Conservation (phyloP, 805 yeast genomes). For the Vanderwaltozyma polyspora region DNA sequence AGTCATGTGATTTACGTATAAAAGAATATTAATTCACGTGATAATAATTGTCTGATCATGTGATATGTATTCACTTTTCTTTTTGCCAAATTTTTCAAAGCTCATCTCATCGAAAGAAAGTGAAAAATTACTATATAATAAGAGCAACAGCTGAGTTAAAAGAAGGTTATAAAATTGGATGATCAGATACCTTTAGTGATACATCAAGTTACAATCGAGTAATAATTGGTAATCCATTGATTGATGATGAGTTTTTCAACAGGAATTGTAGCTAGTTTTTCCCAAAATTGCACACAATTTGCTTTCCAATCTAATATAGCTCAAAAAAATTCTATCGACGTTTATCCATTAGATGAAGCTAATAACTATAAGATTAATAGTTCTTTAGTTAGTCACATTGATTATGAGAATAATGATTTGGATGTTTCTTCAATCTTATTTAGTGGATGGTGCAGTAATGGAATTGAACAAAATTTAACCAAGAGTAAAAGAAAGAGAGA, state of each 20-base stretch:
- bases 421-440: slow-evolving; percentile 16
- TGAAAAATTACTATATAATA: no score
- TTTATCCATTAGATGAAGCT: slow-evolving; percentile 23
- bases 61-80: no score
- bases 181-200: no score
- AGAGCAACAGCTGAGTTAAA: no score
- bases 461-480: background rate
- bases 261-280: slow-evolving; percentile 19
- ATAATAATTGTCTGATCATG: background rate
- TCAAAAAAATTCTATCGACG: slow-evolving; percentile 26
- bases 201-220: no score
- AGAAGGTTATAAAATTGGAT: no score
- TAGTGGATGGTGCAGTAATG: slow-evolving; percentile 20
- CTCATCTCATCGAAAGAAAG: slow-evolving; percentile 9
- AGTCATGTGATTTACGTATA: no score
- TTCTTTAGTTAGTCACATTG: slow-evolving; percentile 21
- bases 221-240: no score
- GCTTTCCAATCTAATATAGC: slow-evolving; percentile 25
- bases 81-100: slow-evolving; percentile 5
- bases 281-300: slow-evolving; percentile 23
- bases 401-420: slow-evolving; percentile 25
- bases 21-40: background rate
- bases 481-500: slow-evolving; percentile 17
- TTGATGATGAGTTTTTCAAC: slow-evolving; percentile 9
- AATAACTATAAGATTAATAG: slow-evolving; percentile 20